Percentiles rank a stretch among this genome's conserved stretches.
Conservation (phyloP, 345 rosid species). For the Anacardium occidentale region DNA sequence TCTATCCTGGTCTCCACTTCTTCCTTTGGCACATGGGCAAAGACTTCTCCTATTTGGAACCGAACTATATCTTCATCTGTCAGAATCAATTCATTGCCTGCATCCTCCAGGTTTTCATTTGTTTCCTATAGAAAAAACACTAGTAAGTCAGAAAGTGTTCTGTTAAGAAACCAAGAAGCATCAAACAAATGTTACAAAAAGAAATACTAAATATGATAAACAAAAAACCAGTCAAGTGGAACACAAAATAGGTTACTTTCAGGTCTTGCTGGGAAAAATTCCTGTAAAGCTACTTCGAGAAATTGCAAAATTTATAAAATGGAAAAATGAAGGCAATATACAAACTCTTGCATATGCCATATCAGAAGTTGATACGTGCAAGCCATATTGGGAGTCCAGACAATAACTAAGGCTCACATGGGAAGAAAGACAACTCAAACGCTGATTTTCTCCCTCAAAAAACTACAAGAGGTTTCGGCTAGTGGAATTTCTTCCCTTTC, state of each 20-base stretch:
- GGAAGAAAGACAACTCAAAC: neutral
- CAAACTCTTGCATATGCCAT: neutral
- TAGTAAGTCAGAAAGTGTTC: neutral
- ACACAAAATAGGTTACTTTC: neutral
- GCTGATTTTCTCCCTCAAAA: neutral
- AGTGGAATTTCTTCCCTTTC: neutral
- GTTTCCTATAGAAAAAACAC: slow-evolving; percentile 50
- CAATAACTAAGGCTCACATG: neutral
- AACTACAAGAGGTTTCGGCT: neutral
- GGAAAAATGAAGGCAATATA: neutral
- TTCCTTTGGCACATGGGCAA: slow-evolving; percentile 78
- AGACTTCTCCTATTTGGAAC: slow-evolving; percentile 88
- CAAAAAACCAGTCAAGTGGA: neutral
- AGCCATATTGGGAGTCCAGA: neutral
- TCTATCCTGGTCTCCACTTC: slow-evolving; percentile 88
- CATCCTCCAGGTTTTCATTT: slow-evolving; percentile 89
- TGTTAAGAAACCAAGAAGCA: neutral
- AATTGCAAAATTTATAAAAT: neutral
- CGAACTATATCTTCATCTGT: slow-evolving; percentile 86
- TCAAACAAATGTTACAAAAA: neutral
- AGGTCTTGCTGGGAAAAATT: neutral
- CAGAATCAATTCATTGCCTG: slow-evolving; percentile 83
- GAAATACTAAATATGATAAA: neutral
- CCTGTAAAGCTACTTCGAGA: neutral
- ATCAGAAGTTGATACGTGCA: neutral